phyloP scores from a whole-genome alignment of 2,329 filamentous ascomycete species.

The Colletotrichum salicis region DNA sequence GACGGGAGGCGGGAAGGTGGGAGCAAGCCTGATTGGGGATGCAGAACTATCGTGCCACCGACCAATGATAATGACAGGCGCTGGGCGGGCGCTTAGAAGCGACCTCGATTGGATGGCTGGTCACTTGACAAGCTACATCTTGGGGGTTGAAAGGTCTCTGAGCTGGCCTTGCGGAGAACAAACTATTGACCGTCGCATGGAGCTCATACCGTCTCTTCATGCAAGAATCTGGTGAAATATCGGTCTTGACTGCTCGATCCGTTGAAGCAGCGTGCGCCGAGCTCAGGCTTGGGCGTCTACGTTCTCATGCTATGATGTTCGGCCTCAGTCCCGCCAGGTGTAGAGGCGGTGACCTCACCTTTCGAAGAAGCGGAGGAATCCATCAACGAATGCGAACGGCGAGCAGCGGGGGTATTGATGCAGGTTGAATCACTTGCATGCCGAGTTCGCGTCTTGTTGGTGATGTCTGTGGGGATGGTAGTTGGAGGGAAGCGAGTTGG shows the following conservation, averaged over 20 bases:
- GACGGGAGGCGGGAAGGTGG: conserved; percentile 20
- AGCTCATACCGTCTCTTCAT: conserved; percentile 9
- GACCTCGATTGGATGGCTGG: conserved; percentile 26
- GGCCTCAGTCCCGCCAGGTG: not conserved
- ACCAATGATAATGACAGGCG: conserved; percentile 31
- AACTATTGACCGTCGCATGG: conserved; percentile 28
- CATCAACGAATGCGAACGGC: not conserved
- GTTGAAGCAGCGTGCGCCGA: not conserved
- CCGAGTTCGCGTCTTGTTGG: not conserved
- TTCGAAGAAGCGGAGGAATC: too few relatives aligned
- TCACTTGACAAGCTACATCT: conserved; percentile 18
- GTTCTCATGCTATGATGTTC: not conserved
- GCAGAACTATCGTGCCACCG: conserved; percentile 16
- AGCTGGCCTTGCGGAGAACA: conserved; percentile 26
- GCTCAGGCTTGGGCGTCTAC: not conserved
- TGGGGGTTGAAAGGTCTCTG: conserved; percentile 7
- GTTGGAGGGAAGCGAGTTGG: not conserved
- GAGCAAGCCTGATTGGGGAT: conserved; percentile 30
- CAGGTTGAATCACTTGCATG: conserved; percentile 9
- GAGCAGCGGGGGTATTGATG: not conserved
- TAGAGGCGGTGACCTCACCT: not conserved
- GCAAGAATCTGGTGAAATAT: conserved; percentile 6
- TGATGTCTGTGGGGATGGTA: conserved; percentile 2
- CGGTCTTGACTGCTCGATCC: conserved; percentile 26
- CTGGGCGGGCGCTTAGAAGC: conserved; percentile 40